phyloP scores from a whole-genome alignment of 2,329 filamentous ascomycete genomes.

The Alternaria rosae region DNA sequence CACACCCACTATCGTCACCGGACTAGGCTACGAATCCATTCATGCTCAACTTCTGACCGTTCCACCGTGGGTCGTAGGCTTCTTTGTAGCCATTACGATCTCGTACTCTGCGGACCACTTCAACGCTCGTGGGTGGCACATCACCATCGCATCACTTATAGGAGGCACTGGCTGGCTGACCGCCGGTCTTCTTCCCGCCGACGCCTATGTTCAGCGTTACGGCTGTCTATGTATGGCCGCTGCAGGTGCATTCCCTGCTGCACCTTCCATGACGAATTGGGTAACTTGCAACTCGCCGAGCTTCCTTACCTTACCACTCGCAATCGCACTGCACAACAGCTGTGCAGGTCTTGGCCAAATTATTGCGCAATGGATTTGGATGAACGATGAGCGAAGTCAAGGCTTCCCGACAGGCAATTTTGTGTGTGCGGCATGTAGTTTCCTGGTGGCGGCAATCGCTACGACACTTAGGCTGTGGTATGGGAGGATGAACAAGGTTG shows the following conservation, averaged over 20 bases:
- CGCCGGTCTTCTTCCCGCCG: constrained; percentile 2
- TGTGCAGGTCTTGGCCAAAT: constrained; percentile 5
- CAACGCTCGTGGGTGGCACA: constrained; percentile 17
- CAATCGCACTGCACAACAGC: constrained; percentile 3
- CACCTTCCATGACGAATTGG: constrained; percentile 11
- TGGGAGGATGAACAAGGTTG: constrained; percentile 2
- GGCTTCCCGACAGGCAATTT: constrained; percentile 1
- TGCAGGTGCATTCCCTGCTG: constrained; percentile 5
- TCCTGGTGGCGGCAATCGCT: constrained; percentile 2
- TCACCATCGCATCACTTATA: constrained; percentile 2
- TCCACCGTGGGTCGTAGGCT: constrained; percentile 54
- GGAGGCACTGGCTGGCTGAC: constrained; percentile 4
- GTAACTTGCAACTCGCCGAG: constrained; percentile 7
- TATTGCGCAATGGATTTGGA: constrained; percentile 6
- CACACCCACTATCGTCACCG: constrained; percentile 70
- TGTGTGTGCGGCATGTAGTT: constrained; percentile 1
- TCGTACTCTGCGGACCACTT: constrained; percentile 29
- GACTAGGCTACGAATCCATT: constrained; percentile 62
- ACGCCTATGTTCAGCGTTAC: constrained; percentile 6
- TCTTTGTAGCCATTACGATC: constrained; percentile 55
- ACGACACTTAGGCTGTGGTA: constrained; percentile 4
- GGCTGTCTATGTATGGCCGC: constrained; percentile 8
- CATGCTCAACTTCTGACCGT: constrained; percentile 72
- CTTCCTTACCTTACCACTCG: constrained; percentile 6
- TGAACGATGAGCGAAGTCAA: neutral